Conservation (phyloP, 2,329 filamentous ascomycete species). For the Colletotrichum eleusines region DNA sequence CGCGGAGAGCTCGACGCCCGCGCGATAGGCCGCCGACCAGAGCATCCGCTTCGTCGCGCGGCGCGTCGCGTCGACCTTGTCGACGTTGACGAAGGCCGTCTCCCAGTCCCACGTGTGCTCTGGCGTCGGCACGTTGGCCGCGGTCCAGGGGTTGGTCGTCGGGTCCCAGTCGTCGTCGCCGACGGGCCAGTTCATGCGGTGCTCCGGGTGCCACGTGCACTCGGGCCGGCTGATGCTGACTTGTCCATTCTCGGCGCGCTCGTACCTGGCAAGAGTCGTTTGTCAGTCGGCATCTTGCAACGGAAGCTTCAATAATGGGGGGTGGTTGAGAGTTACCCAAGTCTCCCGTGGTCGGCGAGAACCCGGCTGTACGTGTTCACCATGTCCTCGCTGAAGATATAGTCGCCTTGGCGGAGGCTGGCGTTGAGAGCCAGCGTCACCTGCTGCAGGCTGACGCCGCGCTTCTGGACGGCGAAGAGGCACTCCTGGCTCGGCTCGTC, state of each 20-base stretch:
- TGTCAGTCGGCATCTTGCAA: background rate
- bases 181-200: slow-evolving; percentile 47
- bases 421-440: slow-evolving; percentile 20
- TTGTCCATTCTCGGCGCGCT: slow-evolving; percentile 20
- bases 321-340: slow-evolving; percentile 38
- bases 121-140: slow-evolving; percentile 18
- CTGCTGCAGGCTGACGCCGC: background rate
- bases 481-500: slow-evolving; percentile 45
- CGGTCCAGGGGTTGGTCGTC: slow-evolving; percentile 7
- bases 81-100: slow-evolving; percentile 43
- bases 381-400: slow-evolving; percentile 35
- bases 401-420: slow-evolving; percentile 16
- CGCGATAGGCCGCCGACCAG: slow-evolving; percentile 54
- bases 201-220: slow-evolving; percentile 49
- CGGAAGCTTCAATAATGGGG: no score
- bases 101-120: slow-evolving; percentile 42
- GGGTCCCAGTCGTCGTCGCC: slow-evolving; percentile 27
- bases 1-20: slow-evolving; percentile 51
- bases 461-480: slow-evolving; percentile 44
- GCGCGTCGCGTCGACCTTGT: slow-evolving; percentile 40
- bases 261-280: background rate
- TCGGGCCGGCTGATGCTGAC: slow-evolving; percentile 47
- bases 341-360: slow-evolving; percentile 46
- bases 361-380: slow-evolving; percentile 47
- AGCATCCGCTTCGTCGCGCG: slow-evolving; percentile 46